Evolutionary conservation across 2,329 filamentous ascomycete species (phyloP).

Genomic region (Elsinoe fawcettii): DNA sequence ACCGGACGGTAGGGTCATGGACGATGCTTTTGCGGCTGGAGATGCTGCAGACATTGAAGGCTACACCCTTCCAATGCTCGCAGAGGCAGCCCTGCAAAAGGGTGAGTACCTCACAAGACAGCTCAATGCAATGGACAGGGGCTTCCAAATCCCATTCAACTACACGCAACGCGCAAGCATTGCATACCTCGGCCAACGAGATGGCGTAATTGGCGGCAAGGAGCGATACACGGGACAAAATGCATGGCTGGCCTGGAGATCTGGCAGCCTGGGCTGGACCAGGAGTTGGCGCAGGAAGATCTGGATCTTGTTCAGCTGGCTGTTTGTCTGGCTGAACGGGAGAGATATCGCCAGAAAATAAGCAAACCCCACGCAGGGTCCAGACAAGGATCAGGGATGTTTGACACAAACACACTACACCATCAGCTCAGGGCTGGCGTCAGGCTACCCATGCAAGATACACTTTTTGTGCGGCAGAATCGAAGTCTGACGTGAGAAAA

Average conservation of each 20-base stretch:
- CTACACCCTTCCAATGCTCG: constrained; percentile 29
- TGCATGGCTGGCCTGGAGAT: constrained; percentile 40
- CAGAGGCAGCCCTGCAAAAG: constrained; percentile 35
- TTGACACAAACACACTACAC: neutral
- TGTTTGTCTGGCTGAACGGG: constrained; percentile 22
- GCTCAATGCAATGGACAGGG: constrained; percentile 23
- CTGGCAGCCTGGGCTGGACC: constrained; percentile 28
- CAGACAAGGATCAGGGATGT: neutral
- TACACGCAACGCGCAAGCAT: constrained; percentile 34
- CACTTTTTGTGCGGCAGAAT: neutral
- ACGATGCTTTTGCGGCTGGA: constrained; percentile 30
- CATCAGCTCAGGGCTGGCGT: neutral
- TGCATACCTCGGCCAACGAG: constrained; percentile 36
- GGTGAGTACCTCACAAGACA: constrained; percentile 30
- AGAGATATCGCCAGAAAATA: constrained; percentile 28
- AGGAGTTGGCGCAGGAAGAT: constrained; percentile 26
- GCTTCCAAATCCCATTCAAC: constrained; percentile 26
- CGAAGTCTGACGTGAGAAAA: neutral
- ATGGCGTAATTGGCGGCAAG: constrained; percentile 36
- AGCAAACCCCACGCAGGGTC: neutral
- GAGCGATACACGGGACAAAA: constrained; percentile 35
- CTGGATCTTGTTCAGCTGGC: constrained; percentile 29
- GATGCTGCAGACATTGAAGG: constrained; percentile 36
- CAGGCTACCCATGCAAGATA: neutral
- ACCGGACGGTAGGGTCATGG: constrained; percentile 23